Conservation (phyloP, 129 eudicot genomes). For the Solidago caesia region DNA sequence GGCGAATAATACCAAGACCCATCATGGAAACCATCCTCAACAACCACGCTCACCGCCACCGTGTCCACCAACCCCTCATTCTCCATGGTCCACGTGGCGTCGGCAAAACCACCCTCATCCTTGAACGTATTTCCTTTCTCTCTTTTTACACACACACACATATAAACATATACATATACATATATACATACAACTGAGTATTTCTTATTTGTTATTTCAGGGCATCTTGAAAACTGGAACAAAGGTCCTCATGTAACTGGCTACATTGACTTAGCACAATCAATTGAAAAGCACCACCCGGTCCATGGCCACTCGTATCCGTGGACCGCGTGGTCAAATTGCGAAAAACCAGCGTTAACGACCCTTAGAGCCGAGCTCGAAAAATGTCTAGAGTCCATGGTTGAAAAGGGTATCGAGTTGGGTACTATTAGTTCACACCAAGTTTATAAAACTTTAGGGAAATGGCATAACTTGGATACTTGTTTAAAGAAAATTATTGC, state of each 20-base stretch:
- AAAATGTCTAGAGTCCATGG: constrained; percentile 63
- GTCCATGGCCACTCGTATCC: constrained; percentile 67
- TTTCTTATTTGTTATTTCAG: constrained; percentile 35
- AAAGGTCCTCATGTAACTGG: constrained; percentile 79
- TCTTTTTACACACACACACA: too few species aligned
- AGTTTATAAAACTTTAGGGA: constrained; percentile 52
- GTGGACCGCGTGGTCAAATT: constrained; percentile 77
- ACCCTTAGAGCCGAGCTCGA: constrained; percentile 56
- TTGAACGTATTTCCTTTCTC: constrained; percentile 50
- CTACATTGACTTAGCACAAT: constrained; percentile 74
- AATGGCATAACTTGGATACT: constrained; percentile 67
- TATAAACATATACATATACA: too few species aligned
- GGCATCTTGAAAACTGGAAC: constrained; percentile 79
- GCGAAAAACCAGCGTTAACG: constrained; percentile 50
- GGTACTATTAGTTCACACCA: constrained; percentile 73
- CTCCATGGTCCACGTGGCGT: constrained; percentile 97
- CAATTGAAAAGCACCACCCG: constrained; percentile 62
- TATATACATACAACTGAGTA: neutral
- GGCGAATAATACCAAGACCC: constrained; percentile 77
- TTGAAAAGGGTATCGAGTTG: constrained; percentile 48
- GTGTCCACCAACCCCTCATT: constrained; percentile 85
- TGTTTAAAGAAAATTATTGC: constrained; percentile 43
- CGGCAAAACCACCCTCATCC: constrained; percentile 96
- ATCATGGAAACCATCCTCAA: constrained; percentile 78
- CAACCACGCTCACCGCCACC: constrained; percentile 86